Evolutionary conservation across 2,329 filamentous ascomycete species (phyloP).

Genomic region (Emmonsiellopsis sp.): DNA sequence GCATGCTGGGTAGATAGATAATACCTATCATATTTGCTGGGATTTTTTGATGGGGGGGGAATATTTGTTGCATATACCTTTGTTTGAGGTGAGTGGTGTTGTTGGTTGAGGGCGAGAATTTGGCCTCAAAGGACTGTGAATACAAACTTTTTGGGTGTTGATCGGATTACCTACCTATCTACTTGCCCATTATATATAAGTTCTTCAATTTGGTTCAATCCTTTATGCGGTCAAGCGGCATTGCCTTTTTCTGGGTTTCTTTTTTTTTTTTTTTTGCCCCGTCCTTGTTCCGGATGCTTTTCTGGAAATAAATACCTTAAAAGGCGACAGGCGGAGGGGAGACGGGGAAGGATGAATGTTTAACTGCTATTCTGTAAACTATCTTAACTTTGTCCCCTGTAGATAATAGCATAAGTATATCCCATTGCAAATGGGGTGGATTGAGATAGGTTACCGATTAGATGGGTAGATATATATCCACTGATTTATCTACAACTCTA

Average conservation of each 20-base stretch:
- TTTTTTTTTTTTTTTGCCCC: too few species aligned
- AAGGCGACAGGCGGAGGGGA: too few species aligned
- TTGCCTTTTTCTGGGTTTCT: background rate
- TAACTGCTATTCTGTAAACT: background rate
- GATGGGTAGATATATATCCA: too few species aligned
- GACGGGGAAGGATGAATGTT: background rate
- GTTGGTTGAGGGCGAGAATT: too few species aligned
- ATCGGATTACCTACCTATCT: background rate
- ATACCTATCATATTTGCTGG: background rate
- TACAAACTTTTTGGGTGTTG: too few species aligned
- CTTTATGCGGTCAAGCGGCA: background rate
- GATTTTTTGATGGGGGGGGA: background rate
- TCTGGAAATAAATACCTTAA: too few species aligned
- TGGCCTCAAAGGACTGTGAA: too few species aligned
- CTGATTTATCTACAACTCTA: too few species aligned
- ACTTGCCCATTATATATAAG: background rate
- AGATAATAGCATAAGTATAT: background rate
- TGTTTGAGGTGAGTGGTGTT: too few species aligned
- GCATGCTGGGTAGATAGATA: conserved; percentile 50
- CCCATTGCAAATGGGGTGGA: too few species aligned
- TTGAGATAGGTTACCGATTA: too few species aligned
- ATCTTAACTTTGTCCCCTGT: background rate
- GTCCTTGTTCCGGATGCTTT: too few species aligned
- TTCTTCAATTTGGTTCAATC: background rate
- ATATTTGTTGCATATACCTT: background rate